A percentile compares a stretch with the other conserved stretches of the same genome.
phyloP scores from a whole-genome alignment of 768 basidiomycete species.

The Filobasidium wieringae region DNA sequence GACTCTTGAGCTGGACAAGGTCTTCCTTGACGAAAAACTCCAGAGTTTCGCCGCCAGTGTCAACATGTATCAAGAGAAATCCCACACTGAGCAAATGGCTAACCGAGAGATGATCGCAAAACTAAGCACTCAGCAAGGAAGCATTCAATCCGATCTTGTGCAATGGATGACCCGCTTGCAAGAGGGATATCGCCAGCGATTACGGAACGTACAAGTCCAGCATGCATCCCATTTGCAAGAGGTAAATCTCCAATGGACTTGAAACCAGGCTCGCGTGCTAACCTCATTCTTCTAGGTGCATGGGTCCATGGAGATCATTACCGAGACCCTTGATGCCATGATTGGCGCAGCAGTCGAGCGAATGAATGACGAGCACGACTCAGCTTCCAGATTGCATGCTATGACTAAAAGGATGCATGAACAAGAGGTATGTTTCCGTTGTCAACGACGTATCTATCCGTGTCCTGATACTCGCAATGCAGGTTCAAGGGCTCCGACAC shows the following conservation, averaged over 20 bases:
- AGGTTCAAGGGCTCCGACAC: constrained; percentile 50
- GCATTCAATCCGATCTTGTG: constrained; percentile 4
- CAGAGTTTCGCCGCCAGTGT: neutral
- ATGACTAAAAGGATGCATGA: constrained; percentile 22
- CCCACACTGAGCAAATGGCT: neutral
- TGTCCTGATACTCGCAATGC: neutral
- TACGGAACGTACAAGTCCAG: neutral
- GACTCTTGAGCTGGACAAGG: constrained; percentile 13
- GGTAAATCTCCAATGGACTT: neutral
- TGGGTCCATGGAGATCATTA: constrained; percentile 18
- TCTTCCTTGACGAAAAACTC: constrained; percentile 4
- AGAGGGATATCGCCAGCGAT: neutral
- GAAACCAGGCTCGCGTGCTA: neutral
- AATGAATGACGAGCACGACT: constrained; percentile 48
- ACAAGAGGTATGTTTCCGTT: constrained; percentile 19
- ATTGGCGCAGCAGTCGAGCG: constrained; percentile 51
- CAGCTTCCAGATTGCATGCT: constrained; percentile 46
- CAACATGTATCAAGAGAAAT: neutral
- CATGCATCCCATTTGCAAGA: constrained; percentile 2
- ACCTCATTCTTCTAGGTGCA: constrained; percentile 1
- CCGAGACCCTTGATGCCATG: constrained; percentile 51
- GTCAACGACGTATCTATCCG: neutral
- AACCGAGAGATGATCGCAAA: neutral
- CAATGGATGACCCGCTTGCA: constrained; percentile 1
- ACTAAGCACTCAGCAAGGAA: neutral